phyloP scores from a whole-genome alignment of 2,329 filamentous ascomycete genomes.

The Aspergillus puulaauensis region DNA sequence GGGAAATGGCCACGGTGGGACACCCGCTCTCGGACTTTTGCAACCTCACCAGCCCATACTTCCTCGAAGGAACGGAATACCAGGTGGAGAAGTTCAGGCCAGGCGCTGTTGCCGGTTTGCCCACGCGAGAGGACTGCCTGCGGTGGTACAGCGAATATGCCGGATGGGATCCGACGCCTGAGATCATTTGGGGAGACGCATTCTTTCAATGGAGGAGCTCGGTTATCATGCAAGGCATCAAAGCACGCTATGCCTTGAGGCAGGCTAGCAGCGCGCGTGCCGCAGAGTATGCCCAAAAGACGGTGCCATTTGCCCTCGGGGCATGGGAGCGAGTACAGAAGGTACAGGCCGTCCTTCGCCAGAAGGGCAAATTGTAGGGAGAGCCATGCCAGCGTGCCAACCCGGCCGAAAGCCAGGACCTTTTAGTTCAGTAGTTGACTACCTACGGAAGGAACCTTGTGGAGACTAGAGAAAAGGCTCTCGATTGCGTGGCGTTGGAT shows the following conservation, averaged over 20 bases:
- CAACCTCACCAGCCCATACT: slow-evolving; percentile 62
- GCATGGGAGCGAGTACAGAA: slow-evolving; percentile 72
- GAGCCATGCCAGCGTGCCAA: slow-evolving; percentile 6
- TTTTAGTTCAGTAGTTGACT: background rate
- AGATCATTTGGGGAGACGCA: slow-evolving; percentile 63
- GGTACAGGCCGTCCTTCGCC: slow-evolving; percentile 39
- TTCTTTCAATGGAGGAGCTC: slow-evolving; percentile 61
- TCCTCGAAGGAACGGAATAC: slow-evolving; percentile 34
- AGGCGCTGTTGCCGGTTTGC: slow-evolving; percentile 65
- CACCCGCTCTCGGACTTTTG: slow-evolving; percentile 89
- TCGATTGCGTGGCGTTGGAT: background rate
- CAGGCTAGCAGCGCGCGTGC: slow-evolving; percentile 90
- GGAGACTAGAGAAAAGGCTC: background rate
- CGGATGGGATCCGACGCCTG: slow-evolving; percentile 66
- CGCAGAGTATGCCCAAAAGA: slow-evolving; percentile 66
- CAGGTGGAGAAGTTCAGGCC: slow-evolving; percentile 57
- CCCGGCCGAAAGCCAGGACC: no score
- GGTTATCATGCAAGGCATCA: slow-evolving; percentile 83
- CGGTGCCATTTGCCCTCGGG: slow-evolving; percentile 70
- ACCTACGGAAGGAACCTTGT: background rate
- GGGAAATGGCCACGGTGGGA: slow-evolving; percentile 98
- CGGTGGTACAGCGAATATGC: slow-evolving; percentile 67
- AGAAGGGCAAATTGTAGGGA: slow-evolving; percentile 50
- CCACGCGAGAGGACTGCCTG: slow-evolving; percentile 58
- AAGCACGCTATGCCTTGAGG: slow-evolving; percentile 76